A percentile compares a stretch with the other conserved stretches of the same genome.
phyloP scores from a whole-genome alignment of 257 asterid genomes.

The Capsicum chinense region DNA sequence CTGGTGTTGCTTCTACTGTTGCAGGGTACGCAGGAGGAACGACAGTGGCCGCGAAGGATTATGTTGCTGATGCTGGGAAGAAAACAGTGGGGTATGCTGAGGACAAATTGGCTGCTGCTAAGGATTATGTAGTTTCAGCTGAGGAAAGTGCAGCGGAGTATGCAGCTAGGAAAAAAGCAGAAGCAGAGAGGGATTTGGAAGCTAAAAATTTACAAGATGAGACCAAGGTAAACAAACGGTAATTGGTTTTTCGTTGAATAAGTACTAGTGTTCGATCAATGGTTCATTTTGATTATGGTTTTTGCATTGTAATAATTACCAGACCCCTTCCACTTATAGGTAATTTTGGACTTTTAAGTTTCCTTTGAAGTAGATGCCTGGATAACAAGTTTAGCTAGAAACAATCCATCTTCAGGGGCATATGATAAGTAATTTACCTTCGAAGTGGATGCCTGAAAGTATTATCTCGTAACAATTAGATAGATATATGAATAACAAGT shows the following conservation, averaged over 20 bases:
- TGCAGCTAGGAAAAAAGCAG: conserved; percentile 72
- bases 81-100: conserved; percentile 46
- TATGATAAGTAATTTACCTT: too few relatives aligned
- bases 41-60: conserved; percentile 56
- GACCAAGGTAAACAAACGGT: conserved; percentile 37
- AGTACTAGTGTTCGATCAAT: not conserved
- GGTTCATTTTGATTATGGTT: not conserved
- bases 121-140: conserved; percentile 57
- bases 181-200: conserved; percentile 49
- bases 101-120: conserved; percentile 61
- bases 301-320: not conserved
- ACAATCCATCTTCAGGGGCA: too few relatives aligned
- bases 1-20: conserved; percentile 54
- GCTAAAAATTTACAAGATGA: conserved; percentile 37
- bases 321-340: not conserved
- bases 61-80: conserved; percentile 69
- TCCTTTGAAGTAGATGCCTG: too few relatives aligned
- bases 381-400: too few relatives aligned
- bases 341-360: too few relatives aligned
- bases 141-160: conserved; percentile 71
- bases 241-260: not conserved
- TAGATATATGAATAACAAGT: too few relatives aligned
- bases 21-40: conserved; percentile 60
- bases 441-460: not conserved
- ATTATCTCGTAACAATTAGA: too few relatives aligned